Conservation (phyloP, 305 asterid genomes). For the Fraxinus velutina region DNA sequence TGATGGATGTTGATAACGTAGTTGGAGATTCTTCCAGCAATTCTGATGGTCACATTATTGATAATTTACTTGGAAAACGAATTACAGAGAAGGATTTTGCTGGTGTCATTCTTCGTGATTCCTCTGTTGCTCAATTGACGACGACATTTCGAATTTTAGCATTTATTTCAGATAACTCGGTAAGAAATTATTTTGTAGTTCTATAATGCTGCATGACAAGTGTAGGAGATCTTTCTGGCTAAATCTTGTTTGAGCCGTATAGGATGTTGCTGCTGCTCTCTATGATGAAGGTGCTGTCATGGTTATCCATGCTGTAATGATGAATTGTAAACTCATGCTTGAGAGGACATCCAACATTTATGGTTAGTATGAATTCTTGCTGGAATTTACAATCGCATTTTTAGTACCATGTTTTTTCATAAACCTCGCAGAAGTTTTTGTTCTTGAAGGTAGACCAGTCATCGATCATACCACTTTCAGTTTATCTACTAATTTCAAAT, state of each 20-base stretch:
- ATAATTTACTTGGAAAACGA: constrained; percentile 82
- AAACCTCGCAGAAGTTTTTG: not conserved
- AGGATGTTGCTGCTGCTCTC: constrained; percentile 87
- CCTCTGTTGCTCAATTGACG: constrained; percentile 83
- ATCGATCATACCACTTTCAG: not conserved
- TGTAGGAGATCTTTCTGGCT: constrained; percentile 23
- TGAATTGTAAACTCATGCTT: constrained; percentile 86
- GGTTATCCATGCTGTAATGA: constrained; percentile 91
- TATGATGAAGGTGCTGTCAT: constrained; percentile 93
- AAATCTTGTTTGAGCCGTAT: constrained; percentile 33
- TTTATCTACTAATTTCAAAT: not conserved
- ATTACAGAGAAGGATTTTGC: constrained; percentile 92
- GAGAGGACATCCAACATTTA: constrained; percentile 89
- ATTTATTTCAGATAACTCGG: constrained; percentile 78
- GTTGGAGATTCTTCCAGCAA: constrained; percentile 74
- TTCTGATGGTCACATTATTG: constrained; percentile 78
- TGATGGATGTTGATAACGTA: constrained; percentile 87
- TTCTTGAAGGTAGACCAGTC: not conserved
- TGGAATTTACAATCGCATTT: constrained; percentile 1
- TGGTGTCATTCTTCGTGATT: constrained; percentile 81
- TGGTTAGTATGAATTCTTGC: constrained; percentile 54
- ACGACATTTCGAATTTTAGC: constrained; percentile 92
- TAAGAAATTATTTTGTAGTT: constrained; percentile 29
- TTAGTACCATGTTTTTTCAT: not conserved
- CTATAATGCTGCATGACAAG: not conserved